Evolutionary conservation across 2,329 filamentous ascomycete species (phyloP), one percentile per base, ranked within the genome.

Genomic region (Plenodomus biglobosus): DNA sequence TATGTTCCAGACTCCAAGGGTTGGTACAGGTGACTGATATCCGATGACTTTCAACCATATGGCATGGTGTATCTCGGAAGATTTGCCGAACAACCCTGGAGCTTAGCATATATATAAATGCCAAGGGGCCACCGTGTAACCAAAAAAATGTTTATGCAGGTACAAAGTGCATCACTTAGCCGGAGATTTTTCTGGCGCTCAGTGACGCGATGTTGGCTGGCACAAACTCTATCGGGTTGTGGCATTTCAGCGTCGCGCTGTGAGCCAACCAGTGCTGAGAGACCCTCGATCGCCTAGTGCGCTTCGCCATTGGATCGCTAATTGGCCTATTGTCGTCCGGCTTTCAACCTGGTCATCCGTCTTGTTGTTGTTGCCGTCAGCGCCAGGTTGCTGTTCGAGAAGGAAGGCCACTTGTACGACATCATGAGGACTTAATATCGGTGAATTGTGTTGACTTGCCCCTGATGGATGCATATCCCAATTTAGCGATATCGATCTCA

Each of bases 231-330:
- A 38, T 55, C 30, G 15, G n/a, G 18, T 8, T 45, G 38, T 16
- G 32, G 16, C 38, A 38, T 4, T 10, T 71, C 65, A 71, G 38
- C 64, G 61, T 45, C 69, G 59, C 51, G 68, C 67, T 19, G 68
- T 72, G 35, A 95, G 75, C 78, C 87, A 92, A 8, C 92, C 92
- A 6, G 94, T 99, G 38, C 86, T 90, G 66, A 99, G 76, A 61
- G 85, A 92, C 0, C 94, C 94, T 61, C 84, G 82, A 73, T 92
- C 94, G 0, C 94, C 94, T 87, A 96, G 92, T 53, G 88, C 83
- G 32, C 88, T 87, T 55, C 89, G 81, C 94, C 94, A 99, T 45
- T 90, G 87, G 50, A 97, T 88, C 37, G 85, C 86, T 58, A 97
- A 73, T 54, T 94, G 85, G 4, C 92, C 92, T 66, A 97, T 84